Evolutionary conservation across 495 filamentous ascomycete species (phyloP), one percentile per base, ranked within the genome.

Genomic region (Sporormia fimetaria): DNA sequence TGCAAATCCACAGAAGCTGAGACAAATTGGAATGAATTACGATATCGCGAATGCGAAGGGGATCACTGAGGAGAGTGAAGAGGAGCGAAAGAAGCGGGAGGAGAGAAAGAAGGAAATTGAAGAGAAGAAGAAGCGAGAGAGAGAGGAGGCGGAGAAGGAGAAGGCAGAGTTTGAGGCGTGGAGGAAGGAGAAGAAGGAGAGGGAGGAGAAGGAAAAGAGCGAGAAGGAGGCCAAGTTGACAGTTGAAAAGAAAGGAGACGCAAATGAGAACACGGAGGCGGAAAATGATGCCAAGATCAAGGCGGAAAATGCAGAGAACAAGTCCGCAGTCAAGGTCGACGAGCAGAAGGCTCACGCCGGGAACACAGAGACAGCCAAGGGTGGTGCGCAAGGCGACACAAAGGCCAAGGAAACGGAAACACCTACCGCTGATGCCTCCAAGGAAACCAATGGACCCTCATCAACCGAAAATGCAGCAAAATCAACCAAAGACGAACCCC

Each of bases 11-110:
- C 47, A 55, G 26, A 55, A 55, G 42, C 51, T 55, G 3, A 33
- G 51, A 20, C 51, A 55, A 25, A 51, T 55, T 30, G 51, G 51
- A 1, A 33, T 55, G 37, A 55, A 55, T 20, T 55, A 55, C 35
- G 51, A 55, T 18, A 37, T 55, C 23, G 51, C 51, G 0, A 46
- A 55, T 32, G 47, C 51, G 1, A 55, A 55, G 47, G 51, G 46
- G 8, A 21, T 50, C 2, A 20, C 44, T 16, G 51, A 55, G 47
- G 7, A 49, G 20, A 40, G 18, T 6, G 47, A 49, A 9, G 47
- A 46, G 28, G 47, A 50, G 20, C 42, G 51, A 29, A 51, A 47
- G 21, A 36, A 26, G 36, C 43, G 47, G 27, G 51, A 46, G n/a
- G 15, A 38, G 18, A 51, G 47, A 16, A 23, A 38, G 24, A 51